phyloP scores from a whole-genome alignment of 2,329 filamentous ascomycete species.

The Beauveria asiatica region DNA sequence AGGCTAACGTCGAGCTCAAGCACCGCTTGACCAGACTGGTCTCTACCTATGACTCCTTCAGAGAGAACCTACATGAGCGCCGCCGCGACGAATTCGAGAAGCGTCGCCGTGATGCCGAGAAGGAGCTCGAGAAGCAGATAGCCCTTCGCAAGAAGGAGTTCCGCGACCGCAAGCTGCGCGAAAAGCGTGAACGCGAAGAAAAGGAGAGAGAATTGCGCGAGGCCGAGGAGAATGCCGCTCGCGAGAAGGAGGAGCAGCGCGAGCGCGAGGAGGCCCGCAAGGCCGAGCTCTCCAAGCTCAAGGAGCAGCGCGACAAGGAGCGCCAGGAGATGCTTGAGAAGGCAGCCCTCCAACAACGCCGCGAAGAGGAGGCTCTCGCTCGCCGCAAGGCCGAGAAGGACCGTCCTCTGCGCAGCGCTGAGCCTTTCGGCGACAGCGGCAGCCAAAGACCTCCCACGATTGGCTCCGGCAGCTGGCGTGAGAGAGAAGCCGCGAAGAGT shows the following conservation, averaged over 20 bases:
- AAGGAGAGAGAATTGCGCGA: conserved; percentile 69
- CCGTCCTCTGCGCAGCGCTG: conserved; percentile 26
- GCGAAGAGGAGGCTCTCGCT: conserved; percentile 82
- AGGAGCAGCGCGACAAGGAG: conserved; percentile 58
- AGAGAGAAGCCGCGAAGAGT: conserved; percentile 26
- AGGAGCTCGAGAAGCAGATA: conserved; percentile 89
- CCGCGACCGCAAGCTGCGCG: conserved; percentile 70
- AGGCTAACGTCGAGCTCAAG: conserved; percentile 86
- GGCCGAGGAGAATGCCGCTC: conserved; percentile 72
- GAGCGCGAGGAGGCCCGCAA: conserved; percentile 72
- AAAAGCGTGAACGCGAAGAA: conserved; percentile 79
- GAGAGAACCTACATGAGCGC: conserved; percentile 71
- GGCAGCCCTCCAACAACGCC: conserved; percentile 63
- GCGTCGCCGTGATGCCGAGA: conserved; percentile 82
- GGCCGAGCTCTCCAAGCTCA: conserved; percentile 57
- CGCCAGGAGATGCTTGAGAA: conserved; percentile 59
- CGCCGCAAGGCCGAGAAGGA: conserved; percentile 61
- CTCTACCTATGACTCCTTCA: conserved; percentile 75
- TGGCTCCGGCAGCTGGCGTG: conserved; percentile 35
- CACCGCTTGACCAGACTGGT: conserved; percentile 82
- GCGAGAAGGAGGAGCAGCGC: conserved; percentile 80
- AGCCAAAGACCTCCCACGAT: conserved; percentile 24
- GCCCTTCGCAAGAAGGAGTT: conserved; percentile 79
- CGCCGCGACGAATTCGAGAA: conserved; percentile 94
- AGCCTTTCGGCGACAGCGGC: conserved; percentile 24